A percentile compares a stretch with the other conserved stretches of the same genome.
phyloP scores from a whole-genome alignment of 2,329 filamentous ascomycete genomes.

The Eutypella sp. region DNA sequence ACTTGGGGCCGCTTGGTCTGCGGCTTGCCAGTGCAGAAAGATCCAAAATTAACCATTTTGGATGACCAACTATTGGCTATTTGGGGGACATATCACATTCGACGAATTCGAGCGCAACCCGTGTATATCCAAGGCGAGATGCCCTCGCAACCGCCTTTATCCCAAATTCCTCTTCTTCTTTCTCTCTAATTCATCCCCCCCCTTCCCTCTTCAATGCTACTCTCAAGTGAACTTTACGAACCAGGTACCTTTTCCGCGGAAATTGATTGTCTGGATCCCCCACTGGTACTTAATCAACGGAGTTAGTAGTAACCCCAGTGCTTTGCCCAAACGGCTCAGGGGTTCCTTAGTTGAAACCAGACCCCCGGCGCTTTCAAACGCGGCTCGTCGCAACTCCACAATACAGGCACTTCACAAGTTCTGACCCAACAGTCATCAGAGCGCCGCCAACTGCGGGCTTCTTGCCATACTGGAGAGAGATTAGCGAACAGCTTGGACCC shows the following conservation, averaged over 20 bases:
- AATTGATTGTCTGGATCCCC: neutral
- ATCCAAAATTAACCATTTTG: constrained; percentile 20
- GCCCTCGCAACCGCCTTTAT: constrained; percentile 3
- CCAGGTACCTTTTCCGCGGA: too few species aligned
- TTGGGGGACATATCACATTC: constrained; percentile 5
- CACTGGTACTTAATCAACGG: neutral
- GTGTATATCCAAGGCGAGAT: neutral
- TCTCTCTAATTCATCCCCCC: constrained; percentile 1
- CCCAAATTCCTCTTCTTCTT: constrained; percentile 13
- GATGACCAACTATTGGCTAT: constrained; percentile 15
- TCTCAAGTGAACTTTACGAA: too few species aligned
- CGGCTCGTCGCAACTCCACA: constrained; percentile 36
- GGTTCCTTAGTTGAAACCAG: constrained; percentile 33
- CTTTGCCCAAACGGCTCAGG: constrained; percentile 8
- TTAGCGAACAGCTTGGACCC: too few species aligned
- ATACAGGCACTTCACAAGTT: too few species aligned
- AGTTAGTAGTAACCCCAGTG: constrained; percentile 1
- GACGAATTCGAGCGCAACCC: constrained; percentile 6
- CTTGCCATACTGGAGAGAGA: too few species aligned
- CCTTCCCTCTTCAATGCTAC: constrained; percentile 3
- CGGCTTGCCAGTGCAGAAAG: constrained; percentile 9
- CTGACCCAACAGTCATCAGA: too few species aligned
- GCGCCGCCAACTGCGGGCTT: too few species aligned
- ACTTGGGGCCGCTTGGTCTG: constrained; percentile 1
- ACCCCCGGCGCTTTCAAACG: constrained; percentile 34